Conservation (phyloP, 495 filamentous ascomycete genomes). For the Penicillium verhagenii region DNA sequence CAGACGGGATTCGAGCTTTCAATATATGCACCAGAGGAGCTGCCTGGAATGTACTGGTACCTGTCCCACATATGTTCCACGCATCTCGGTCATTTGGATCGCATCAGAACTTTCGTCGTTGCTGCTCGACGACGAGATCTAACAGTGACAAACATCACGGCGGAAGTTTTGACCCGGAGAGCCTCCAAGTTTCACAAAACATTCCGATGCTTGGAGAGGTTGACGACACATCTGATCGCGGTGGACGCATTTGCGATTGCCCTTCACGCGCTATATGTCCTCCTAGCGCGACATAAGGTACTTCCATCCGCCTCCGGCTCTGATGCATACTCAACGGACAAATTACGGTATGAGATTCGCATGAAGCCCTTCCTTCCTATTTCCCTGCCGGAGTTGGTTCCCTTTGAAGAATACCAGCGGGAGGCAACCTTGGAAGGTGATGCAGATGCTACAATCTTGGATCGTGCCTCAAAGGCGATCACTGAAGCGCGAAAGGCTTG, state of each 20-base stretch:
- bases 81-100: conserved; percentile 59
- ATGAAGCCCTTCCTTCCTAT: conserved; percentile 85
- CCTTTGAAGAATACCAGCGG: conserved; percentile 58
- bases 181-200: conserved; percentile 49
- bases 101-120: conserved; percentile 64
- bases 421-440: conserved; percentile 42
- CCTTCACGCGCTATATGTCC: conserved; percentile 64
- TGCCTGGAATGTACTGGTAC: conserved; percentile 89
- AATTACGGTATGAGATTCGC: conserved; percentile 76
- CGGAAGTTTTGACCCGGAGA: conserved; percentile 18
- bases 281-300: conserved; percentile 58
- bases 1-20: conserved; percentile 96
- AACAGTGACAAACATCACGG: neutral
- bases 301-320: conserved; percentile 52
- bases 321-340: conserved; percentile 67
- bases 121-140: conserved; percentile 34
- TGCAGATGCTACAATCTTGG: conserved; percentile 49
- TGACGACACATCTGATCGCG: conserved; percentile 65
- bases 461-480: conserved; percentile 59
- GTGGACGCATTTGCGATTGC: conserved; percentile 70
- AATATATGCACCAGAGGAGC: conserved; percentile 83
- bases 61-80: conserved; percentile 48
- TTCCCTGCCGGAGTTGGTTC: conserved; percentile 66
- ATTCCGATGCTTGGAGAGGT: conserved; percentile 56
- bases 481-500: conserved; percentile 62